Conservation (phyloP, 768 basidiomycete genomes). For the Inosperma sp. region DNA sequence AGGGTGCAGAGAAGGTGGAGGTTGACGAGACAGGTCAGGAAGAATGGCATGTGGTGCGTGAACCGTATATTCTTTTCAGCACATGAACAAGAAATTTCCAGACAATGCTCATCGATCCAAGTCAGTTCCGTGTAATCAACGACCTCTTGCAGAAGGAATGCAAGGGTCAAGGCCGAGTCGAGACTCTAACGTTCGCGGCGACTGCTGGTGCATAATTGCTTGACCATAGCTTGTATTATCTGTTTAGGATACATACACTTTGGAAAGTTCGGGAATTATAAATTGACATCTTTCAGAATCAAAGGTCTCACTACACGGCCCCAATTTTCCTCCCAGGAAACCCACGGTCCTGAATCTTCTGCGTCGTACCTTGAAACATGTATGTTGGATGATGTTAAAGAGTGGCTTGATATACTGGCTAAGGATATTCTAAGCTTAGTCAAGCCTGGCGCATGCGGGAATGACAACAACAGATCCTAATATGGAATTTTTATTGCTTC, state of each 20-base stretch:
- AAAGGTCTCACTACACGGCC: constrained; percentile 59
- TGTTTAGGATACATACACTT: neutral
- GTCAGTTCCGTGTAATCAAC: constrained; percentile 83
- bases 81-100: constrained; percentile 27
- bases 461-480: constrained; percentile 54
- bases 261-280: constrained; percentile 13
- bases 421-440: constrained; percentile 50
- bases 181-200: constrained; percentile 73
- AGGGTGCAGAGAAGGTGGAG: constrained; percentile 79
- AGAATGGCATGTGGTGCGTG: constrained; percentile 83
- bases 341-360: constrained; percentile 46
- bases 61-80: constrained; percentile 9
- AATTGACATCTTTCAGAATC: constrained; percentile 36
- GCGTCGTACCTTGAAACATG: constrained; percentile 18
- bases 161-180: constrained; percentile 82
- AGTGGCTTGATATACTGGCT: constrained; percentile 24
- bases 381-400: constrained; percentile 20
- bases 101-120: constrained; percentile 91
- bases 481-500: neutral
- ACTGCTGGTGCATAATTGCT: constrained; percentile 35
- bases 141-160: constrained; percentile 89
- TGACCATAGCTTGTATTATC: neutral
- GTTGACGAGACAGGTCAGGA: constrained; percentile 65
- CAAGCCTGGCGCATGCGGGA: constrained; percentile 54
- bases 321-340: constrained; percentile 88